These are phyloP conservation scores for Ceratobasidium papillatum DNA, from an alignment of 1,284 basidiomycete species.

Conservation along the genomic window DNA sequence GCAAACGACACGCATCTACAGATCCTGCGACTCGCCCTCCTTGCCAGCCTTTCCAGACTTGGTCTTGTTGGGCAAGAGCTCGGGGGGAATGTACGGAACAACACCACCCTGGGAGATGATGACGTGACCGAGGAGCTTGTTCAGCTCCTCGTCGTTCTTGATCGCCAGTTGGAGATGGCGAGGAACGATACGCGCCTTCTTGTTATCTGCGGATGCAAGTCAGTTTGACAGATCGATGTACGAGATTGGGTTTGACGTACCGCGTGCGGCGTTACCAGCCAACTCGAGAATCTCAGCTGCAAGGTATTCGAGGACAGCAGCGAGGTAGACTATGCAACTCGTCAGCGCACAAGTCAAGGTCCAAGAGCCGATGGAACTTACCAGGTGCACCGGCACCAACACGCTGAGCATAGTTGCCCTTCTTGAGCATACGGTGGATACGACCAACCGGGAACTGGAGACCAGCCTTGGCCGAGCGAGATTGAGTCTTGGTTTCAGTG, in stretches of 20 bases:
- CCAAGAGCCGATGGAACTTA: background rate
- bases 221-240: background rate
- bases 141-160: constrained; percentile 85
- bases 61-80: constrained; percentile 44
- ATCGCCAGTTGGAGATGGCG: constrained; percentile 87
- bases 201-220: constrained; percentile 57
- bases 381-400: constrained; percentile 50
- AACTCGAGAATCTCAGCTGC: constrained; percentile 50
- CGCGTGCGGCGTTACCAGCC: constrained; percentile 47
- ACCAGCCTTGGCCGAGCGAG: constrained; percentile 50
- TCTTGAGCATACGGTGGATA: constrained; percentile 50
- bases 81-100: constrained; percentile 73
- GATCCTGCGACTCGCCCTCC: constrained; percentile 39
- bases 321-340: constrained; percentile 44
- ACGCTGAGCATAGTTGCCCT: constrained; percentile 51
- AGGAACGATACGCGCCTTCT: constrained; percentile 66
- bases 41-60: constrained; percentile 77
- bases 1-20: constrained; percentile 57
- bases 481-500: constrained; percentile 44
- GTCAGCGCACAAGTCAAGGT: background rate
- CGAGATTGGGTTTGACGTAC: constrained; percentile 19
- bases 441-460: constrained; percentile 51
- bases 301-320: constrained; percentile 49
- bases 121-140: constrained; percentile 82
- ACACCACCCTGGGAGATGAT: constrained; percentile 94